Conservation (phyloP, 306 rosid genomes). For the Trifolium fragiferum region DNA sequence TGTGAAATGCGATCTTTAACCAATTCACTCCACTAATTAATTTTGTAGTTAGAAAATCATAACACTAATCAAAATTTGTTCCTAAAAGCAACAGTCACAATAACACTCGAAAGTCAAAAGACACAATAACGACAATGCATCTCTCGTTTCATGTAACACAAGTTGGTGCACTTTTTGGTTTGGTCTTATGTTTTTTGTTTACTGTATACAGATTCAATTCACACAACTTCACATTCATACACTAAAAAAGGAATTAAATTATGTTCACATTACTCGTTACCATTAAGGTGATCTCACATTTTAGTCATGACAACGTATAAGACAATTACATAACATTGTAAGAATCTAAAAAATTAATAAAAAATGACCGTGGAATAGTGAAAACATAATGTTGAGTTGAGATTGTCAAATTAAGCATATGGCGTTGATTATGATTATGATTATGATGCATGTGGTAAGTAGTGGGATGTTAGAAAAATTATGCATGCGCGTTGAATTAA, state of each 20-base stretch:
- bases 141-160: neutral
- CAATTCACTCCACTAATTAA: too few species aligned
- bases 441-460: conserved; percentile 1
- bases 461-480: conserved; percentile 4
- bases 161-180: neutral
- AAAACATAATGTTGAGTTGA: neutral
- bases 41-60: too few species aligned
- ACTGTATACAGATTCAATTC: conserved; percentile 4
- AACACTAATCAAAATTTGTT: too few species aligned
- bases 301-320: conserved; percentile 7
- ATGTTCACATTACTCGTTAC: conserved; percentile 14
- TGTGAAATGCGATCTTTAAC: too few species aligned
- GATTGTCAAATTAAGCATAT: neutral
- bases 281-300: conserved; percentile 10
- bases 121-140: neutral
- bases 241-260: neutral
- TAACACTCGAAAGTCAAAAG: neutral
- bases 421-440: neutral
- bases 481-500: conserved; percentile 10
- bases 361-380: neutral
- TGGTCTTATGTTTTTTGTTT: neutral
- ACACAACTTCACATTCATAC: conserved; percentile 1
- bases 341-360: neutral
- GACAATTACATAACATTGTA: neutral
- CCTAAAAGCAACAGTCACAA: too few species aligned